phyloP scores from a whole-genome alignment of 139 green algal species.

The Deuterostichococcus epilithicus region DNA sequence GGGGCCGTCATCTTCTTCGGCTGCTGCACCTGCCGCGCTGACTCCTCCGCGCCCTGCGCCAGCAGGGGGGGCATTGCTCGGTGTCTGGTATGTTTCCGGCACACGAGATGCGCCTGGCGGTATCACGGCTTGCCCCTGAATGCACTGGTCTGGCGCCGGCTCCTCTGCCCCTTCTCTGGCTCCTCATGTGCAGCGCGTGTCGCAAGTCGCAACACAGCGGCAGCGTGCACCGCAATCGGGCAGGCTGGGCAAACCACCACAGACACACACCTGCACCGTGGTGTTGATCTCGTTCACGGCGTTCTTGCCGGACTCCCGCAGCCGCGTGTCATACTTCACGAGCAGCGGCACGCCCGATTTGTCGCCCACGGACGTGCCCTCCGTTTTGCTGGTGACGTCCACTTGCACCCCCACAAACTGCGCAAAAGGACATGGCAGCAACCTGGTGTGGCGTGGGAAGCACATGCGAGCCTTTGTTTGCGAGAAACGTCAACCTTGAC shows the following conservation, averaged over 20 bases:
- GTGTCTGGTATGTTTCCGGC: no score
- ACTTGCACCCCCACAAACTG: conserved; percentile 62
- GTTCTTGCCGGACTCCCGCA: conserved; percentile 71
- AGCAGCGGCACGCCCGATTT: conserved; percentile 61
- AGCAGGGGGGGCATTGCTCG: neutral
- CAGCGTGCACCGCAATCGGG: no score
- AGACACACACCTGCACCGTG: conserved; percentile 60
- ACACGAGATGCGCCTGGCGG: no score
- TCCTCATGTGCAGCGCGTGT: neutral
- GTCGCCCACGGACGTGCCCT: conserved; percentile 72
- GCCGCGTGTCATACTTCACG: conserved; percentile 82
- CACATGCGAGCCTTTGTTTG: no score
- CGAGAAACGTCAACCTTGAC: no score
- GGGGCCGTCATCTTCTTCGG: conserved; percentile 39
- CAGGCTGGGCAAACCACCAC: neutral
- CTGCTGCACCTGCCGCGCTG: neutral
- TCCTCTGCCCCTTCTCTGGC: neutral
- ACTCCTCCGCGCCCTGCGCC: conserved; percentile 12
- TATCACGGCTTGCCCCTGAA: no score
- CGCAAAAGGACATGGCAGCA: no score
- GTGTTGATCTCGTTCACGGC: conserved; percentile 78
- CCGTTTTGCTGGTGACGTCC: conserved; percentile 93
- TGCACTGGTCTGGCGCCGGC: neutral
- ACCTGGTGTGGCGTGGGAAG: no score
- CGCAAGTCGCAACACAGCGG: no score